Base-by-base conservation (phyloP, 768 basidiomycete genomes). In the Boletus subcaerulescens region DNA sequence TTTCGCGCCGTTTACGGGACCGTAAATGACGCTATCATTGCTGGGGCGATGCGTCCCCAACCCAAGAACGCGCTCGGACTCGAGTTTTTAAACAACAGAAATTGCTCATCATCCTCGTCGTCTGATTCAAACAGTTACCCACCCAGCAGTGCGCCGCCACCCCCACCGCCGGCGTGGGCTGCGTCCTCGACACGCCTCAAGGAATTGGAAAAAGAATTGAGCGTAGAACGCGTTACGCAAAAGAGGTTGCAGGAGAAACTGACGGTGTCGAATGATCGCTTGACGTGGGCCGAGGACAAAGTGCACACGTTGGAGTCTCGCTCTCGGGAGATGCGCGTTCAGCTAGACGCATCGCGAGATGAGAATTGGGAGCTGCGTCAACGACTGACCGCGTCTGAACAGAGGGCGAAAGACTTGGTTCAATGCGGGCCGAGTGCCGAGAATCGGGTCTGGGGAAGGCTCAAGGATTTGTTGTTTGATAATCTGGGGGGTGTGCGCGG, bases 1-100 rank as follows among this genome's bases (percentile, higher is more conserved):
- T 72, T 70, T 54, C 66, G 69, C 5, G 53, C 65, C 17, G 55
- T 70, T 29, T 70, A 72, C 20, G 69, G 71, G 41, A 63, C 56
- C 2, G 56, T 60, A 40, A 64, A 57, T 46, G 56, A 66, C 13
- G 45, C 45, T 4, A 52, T 70, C 49, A 4, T 69, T 35, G 43
- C 63, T 32, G 56, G 57, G 17, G 50, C 61, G 20, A 43, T 47
- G 39, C 60, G 55, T 46, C 44, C 58, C 42, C 45, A 51, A 26
- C 33, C 50, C 38, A 49, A 50, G 20, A 71, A 69, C 24, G 60
- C 56, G 8, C 60, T 70, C 36, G 68, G 65, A 20, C 60, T 69
- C 44, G 64, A 68, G 22, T 71, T 69, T 52, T 35, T 60, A 29
- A 49, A 53, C 15, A 55, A 57, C 26, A 24, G 26, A 47, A 48